phyloP scores from a whole-genome alignment of 1,284 basidiomycete genomes.

The Rhodofomes roseus region DNA sequence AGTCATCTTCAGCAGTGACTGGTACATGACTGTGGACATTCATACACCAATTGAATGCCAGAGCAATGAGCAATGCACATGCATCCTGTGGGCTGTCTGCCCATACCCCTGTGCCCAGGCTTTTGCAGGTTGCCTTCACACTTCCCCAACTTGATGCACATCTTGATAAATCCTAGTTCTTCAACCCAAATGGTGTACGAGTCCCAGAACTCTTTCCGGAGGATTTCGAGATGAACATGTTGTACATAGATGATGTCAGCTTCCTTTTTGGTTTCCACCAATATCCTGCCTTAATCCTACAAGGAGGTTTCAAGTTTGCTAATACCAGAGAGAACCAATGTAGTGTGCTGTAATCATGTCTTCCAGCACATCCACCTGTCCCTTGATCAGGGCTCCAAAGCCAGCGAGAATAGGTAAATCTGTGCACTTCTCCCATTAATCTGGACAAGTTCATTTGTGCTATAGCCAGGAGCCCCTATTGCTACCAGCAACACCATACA shows the following conservation, averaged over 20 bases:
- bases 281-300: slow-evolving; percentile 15
- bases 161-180: slow-evolving; percentile 13
- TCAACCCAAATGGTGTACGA: slow-evolving; percentile 14
- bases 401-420: not conserved
- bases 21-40: slow-evolving; percentile 49
- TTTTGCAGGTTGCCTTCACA: slow-evolving; percentile 12
- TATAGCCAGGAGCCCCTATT: too few species aligned
- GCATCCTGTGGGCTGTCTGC: not conserved
- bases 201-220: slow-evolving; percentile 9
- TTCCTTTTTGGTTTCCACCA: slow-evolving; percentile 4
- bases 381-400: not conserved
- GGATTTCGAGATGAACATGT: slow-evolving; percentile 5
- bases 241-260: slow-evolving; percentile 19
- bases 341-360: not conserved
- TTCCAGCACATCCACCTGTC: not conserved
- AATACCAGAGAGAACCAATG: too few species aligned
- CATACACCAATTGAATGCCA: too few species aligned
- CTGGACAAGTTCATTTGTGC: not conserved
- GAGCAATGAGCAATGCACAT: not conserved
- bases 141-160: slow-evolving; percentile 15
- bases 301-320: not conserved
- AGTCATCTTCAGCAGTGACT: slow-evolving; percentile 68
- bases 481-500: too few species aligned
- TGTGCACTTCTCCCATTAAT: slow-evolving; percentile 1
- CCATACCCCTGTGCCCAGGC: slow-evolving; percentile 6